Conservation (phyloP, 176 grass and related monocot genomes). For the Carex littledalei region DNA sequence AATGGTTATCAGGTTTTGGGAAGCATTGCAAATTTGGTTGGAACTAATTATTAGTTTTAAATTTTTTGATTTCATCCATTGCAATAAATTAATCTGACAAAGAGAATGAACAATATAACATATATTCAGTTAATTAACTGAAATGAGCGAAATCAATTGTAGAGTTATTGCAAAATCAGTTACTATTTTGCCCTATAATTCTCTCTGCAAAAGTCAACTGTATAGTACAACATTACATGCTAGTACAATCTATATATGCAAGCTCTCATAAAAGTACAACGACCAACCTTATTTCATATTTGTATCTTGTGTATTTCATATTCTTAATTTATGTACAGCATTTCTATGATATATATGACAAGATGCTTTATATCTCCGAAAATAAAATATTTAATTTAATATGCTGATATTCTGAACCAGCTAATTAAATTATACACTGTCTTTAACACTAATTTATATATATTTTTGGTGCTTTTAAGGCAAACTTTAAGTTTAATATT, state of each 20-base stretch:
- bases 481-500: neutral
- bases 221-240: slow-evolving; percentile 8
- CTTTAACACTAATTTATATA: neutral
- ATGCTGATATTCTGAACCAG: neutral
- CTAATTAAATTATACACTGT: neutral
- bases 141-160: neutral
- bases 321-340: neutral
- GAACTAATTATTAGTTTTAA: neutral
- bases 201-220: slow-evolving; percentile 11
- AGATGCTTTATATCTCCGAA: neutral
- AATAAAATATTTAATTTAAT: neutral
- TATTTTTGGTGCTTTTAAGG: neutral
- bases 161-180: neutral
- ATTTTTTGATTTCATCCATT: neutral
- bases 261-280: neutral
- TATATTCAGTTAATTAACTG: neutral
- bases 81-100: neutral
- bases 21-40: neutral
- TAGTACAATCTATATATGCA: neutral
- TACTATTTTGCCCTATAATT: neutral
- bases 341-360: neutral
- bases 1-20: neutral
- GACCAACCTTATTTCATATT: neutral
- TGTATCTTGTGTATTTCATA: neutral
- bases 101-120: neutral